phyloP scores from a whole-genome alignment of 2,329 filamentous ascomycete species.

The Beauveria medogensis region DNA sequence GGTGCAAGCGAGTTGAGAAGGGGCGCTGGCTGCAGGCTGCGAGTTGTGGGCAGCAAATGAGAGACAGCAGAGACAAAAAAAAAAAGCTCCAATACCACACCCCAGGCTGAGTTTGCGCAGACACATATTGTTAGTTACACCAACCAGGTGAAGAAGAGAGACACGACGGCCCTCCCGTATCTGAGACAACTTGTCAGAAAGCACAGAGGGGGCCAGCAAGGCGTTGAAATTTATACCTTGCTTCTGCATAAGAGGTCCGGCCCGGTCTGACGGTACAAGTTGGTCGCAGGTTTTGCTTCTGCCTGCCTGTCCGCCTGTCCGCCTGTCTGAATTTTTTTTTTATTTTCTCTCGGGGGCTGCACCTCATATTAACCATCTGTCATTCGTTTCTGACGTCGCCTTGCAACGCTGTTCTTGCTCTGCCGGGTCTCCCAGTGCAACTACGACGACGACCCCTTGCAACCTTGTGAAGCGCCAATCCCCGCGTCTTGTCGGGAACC shows the following conservation, averaged over 20 bases:
- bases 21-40: neutral
- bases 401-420: neutral
- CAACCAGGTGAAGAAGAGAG: neutral
- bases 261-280: too few relatives aligned
- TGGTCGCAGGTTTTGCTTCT: neutral
- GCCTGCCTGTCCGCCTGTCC: too few relatives aligned
- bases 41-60: neutral
- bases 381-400: neutral
- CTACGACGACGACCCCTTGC: neutral
- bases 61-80: neutral
- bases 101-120: neutral
- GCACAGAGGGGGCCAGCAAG: neutral
- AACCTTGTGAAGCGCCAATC: neutral
- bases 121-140: neutral
- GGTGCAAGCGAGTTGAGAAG: neutral
- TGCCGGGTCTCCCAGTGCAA: neutral
- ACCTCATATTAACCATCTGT: neutral
- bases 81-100: neutral
- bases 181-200: neutral
- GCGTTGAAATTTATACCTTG: neutral
- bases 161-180: neutral
- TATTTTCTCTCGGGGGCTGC: neutral
- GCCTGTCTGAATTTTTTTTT: neutral
- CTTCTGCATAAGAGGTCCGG: neutral
- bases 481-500: neutral